Percentiles rank a stretch among this genome's conserved stretches.
Conservation (phyloP, 2,329 filamentous ascomycete genomes). For the Aspergillus ochraceus region DNA sequence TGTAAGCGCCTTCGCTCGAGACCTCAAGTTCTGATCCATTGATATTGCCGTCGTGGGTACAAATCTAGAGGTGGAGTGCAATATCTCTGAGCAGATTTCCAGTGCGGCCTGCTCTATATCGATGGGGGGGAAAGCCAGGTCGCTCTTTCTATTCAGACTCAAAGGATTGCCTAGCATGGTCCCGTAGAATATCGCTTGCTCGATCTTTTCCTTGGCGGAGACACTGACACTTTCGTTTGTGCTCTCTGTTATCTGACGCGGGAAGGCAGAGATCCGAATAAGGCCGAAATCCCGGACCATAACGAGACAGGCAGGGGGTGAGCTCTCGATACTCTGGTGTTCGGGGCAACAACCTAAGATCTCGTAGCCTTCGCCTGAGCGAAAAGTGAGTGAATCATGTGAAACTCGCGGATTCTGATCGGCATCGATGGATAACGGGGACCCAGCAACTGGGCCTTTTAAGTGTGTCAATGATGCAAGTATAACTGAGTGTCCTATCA, state of each 20-base stretch:
- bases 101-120: conserved; percentile 78
- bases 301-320: conserved; percentile 48
- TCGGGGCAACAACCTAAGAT: conserved; percentile 54
- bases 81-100: conserved; percentile 75
- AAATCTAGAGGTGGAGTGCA: conserved; percentile 73
- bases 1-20: conserved; percentile 70
- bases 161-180: conserved; percentile 79
- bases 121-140: conserved; percentile 64
- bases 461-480: conserved; percentile 70
- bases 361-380: conserved; percentile 50
- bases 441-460: conserved; percentile 68
- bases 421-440: conserved; percentile 68
- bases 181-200: conserved; percentile 93
- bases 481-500: conserved; percentile 76
- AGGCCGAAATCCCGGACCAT: conserved; percentile 60
- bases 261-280: conserved; percentile 52
- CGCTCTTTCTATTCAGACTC: conserved; percentile 71
- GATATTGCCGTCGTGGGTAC: conserved; percentile 72
- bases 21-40: conserved; percentile 76
- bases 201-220: conserved; percentile 83
- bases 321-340: conserved; percentile 37
- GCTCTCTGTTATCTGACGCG: conserved; percentile 44
- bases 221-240: conserved; percentile 53
- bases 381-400: conserved; percentile 84
- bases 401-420: conserved; percentile 66